Evolutionary conservation across 2,329 filamentous ascomycete genomes (phyloP), one percentile per base, ranked within the genome.

Genomic region (Xylaria sp.): DNA sequence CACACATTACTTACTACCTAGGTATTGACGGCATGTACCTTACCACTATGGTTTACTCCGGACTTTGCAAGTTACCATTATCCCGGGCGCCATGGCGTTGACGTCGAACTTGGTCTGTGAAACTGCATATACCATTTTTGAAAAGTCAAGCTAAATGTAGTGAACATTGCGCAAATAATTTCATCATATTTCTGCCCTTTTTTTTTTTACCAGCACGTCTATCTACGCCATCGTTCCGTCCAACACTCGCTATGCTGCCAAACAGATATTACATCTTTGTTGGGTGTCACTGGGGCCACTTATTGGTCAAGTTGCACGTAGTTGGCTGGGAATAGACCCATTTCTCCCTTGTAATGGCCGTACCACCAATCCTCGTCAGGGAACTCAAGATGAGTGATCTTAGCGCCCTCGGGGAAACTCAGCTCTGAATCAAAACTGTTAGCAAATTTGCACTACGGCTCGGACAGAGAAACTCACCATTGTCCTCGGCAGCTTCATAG

Each of bases 341-440:
- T 87, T 66, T 90, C 87, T 59, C 94, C 94, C 30, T 90, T 86
- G 80, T 91, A 97, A 76, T 92, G 89, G 66, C 96, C 96, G 75
- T 95, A 92, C 96, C 96, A 99, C 96, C 96, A 99, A 78, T 99
- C 96, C 72, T 98, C 95, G 76, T 98, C 96, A 2, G 96, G 96
- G 81, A 98, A 98, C 83, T 97, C 93, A 72, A 99, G 83, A 76
- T 91, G 87, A 32, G 87, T 91, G 74, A 99, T 91, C 70, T 85
- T 93, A 45, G 92, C 95, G 34, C 92, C 91, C 76, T 99, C 96
- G 2, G 93, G 93, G 83, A 99, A 99, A 78, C 91, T 94, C 71
- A 89, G 77, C 74, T 89, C 87, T 89, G 74, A 23, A 55, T 58
- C 34, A 32, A 89, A 76, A 77, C 89, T 83, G 73, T 76, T 61